Evolutionary conservation across 108 stramenopile genomes (phyloP).

Genomic region (Nitzschia sp.): DNA sequence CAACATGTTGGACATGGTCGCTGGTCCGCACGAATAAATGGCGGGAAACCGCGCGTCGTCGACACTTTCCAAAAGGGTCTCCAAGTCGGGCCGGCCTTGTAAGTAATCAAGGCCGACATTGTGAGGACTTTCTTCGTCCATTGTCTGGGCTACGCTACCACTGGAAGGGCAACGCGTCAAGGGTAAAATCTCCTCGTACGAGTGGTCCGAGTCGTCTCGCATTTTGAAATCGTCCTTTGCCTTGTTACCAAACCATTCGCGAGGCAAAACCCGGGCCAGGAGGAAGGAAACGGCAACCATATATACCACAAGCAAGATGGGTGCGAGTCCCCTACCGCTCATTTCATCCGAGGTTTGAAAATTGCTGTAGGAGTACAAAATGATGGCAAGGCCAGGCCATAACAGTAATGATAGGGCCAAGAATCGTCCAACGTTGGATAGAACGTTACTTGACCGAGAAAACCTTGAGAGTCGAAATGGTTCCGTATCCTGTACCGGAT

Average conservation of each 20-base stretch:
- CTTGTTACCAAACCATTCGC: not conserved
- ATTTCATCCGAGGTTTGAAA: constrained; percentile 36
- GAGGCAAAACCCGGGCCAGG: not conserved
- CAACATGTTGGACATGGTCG: not conserved
- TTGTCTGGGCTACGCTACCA: not conserved
- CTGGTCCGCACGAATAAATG: not conserved
- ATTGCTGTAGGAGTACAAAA: constrained; percentile 35
- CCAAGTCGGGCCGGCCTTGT: not conserved
- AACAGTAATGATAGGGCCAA: not conserved
- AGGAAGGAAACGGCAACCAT: not conserved
- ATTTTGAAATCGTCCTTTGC: not conserved
- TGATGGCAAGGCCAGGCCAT: constrained; percentile 28
- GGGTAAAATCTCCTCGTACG: not conserved
- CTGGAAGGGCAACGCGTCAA: not conserved
- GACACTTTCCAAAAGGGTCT: not conserved
- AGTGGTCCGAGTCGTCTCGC: not conserved
- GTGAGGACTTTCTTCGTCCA: constrained; percentile 1
- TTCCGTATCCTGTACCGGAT: not conserved
- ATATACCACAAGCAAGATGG: not conserved
- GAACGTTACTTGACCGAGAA: not conserved
- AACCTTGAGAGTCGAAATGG: constrained; percentile 11
- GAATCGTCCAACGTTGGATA: constrained; percentile 3
- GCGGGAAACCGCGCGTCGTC: not conserved
- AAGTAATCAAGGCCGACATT: not conserved
- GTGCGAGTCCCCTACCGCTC: not conserved